Conservation (phyloP, 2,329 filamentous ascomycete species). For the Diaporthe caulivora region DNA sequence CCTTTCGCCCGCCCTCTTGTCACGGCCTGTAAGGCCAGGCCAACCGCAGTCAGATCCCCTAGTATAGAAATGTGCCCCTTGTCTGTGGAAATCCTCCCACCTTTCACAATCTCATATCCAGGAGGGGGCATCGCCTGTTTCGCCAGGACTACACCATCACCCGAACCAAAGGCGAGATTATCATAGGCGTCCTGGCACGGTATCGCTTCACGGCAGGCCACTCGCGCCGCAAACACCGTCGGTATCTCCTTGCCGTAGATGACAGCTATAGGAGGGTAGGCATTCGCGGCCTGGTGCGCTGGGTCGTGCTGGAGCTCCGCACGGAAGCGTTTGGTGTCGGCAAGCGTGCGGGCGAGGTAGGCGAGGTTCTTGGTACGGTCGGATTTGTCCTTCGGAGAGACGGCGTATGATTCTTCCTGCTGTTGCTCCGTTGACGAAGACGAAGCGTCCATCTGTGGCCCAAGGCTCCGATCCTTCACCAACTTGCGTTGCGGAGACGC, state of each 20-base stretch:
- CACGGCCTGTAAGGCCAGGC: constrained; percentile 78
- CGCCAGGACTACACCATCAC: constrained; percentile 90
- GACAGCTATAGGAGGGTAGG: constrained; percentile 84
- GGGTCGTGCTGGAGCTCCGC: constrained; percentile 75
- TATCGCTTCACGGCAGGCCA: constrained; percentile 80
- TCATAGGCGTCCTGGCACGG: constrained; percentile 84
- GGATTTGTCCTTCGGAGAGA: constrained; percentile 49
- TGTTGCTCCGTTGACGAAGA: constrained; percentile 46
- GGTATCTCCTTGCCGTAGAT: constrained; percentile 90
- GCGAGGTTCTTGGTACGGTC: constrained; percentile 64
- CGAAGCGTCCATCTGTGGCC: constrained; percentile 59
- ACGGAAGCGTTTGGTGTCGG: constrained; percentile 80
- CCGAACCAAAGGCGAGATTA: constrained; percentile 85
- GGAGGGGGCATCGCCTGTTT: constrained; percentile 86
- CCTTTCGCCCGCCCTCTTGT: constrained; percentile 76
- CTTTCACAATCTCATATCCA: constrained; percentile 80
- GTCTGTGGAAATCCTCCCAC: constrained; percentile 83
- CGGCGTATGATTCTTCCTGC: constrained; percentile 33
- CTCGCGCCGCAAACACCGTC: constrained; percentile 85
- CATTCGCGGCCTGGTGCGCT: constrained; percentile 72
- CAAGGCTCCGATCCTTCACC: constrained; percentile 54
- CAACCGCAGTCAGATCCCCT: constrained; percentile 86
- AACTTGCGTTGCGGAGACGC: constrained; percentile 47
- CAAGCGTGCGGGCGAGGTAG: constrained; percentile 82
- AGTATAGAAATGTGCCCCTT: constrained; percentile 89